Evolutionary conservation across 2,329 filamentous ascomycete species (phyloP).

Genomic region (Lasiodiplodia sp.): DNA sequence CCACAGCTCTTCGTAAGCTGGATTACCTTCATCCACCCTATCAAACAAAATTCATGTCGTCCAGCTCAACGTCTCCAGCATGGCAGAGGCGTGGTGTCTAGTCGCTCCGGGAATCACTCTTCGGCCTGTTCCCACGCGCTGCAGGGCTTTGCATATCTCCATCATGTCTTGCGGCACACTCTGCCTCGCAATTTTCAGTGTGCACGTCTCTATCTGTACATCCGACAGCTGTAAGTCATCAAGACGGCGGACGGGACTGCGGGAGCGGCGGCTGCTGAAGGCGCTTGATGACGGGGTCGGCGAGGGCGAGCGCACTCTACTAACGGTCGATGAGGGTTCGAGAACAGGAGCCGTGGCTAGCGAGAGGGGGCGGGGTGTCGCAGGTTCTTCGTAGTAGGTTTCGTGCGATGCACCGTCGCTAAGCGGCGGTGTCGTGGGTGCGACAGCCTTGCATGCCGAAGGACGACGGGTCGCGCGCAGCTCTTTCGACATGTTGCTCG

Average conservation of each 20-base stretch:
- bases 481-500: no score
- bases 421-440: no score
- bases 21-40: background rate
- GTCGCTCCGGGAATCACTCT: slow-evolving; percentile 5
- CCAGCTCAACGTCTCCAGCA: background rate
- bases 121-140: background rate
- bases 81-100: background rate
- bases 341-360: background rate
- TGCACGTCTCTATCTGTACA: background rate
- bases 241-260: slow-evolving; percentile 9
- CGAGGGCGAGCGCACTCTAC: background rate
- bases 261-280: slow-evolving; percentile 6
- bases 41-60: background rate
- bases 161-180: background rate
- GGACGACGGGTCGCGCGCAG: no score
- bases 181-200: background rate
- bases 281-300: slow-evolving; percentile 13
- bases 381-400: no score
- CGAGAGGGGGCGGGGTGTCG: background rate
- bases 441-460: no score
- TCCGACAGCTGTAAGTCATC: background rate
- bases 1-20: background rate
- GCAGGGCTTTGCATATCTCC: background rate
- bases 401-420: no score
- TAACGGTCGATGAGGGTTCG: background rate